Base-by-base conservation (phyloP, 257 asterid genomes). In the Nicotiana otophora region DNA sequence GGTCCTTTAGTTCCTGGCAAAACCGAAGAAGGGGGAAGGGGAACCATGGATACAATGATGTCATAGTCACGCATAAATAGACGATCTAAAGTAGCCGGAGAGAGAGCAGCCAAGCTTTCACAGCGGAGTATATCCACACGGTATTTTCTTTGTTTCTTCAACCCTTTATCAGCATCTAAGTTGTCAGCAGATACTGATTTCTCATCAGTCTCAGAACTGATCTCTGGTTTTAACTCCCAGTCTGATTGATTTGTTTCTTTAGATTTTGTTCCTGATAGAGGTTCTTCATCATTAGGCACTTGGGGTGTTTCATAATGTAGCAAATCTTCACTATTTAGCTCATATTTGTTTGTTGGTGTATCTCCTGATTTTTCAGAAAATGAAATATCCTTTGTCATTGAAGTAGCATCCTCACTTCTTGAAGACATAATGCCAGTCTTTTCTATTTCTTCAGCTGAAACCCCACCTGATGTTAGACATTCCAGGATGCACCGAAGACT, bases 1-100 rank as follows among this genome's bases (percentile, higher is more conserved):
- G 99, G 99, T 68, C 99, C 99, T 84, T 90, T 94, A 16, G 98
- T 84, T 85, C 99, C 98, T 36, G 99, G 99, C 88, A 96, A 91
- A 86, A 96, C 92, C 62, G 99, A 91, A 84, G 99, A 95, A 86
- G 90, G 97, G 30, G 99, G 97, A 79, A 96, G 97, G 77, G 99
- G 99, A 84, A 94, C 92, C 99, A 96, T 96, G 83, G 99, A 96
- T 88, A 94, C 91, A 63, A 96, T 84, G 68, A 96, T 94, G 89
- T 93, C 97, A 87, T 96, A 96, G 88, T 96, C 98, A 74, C 98
- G 99, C 80, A 87, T 92, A 89, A 96, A 96, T 74, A 96, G 86
- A 82, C 99, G 98, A 89, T 93, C 97, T 88, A 96, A 86, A 63
- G 99, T 96, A 85, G 96, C 96, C 42, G 97, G 92, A 26, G 97